Evolutionary conservation across 2,329 filamentous ascomycete genomes (phyloP), one percentile per base, ranked within the genome.

Genomic region (Sporothrix euskadiensis): DNA sequence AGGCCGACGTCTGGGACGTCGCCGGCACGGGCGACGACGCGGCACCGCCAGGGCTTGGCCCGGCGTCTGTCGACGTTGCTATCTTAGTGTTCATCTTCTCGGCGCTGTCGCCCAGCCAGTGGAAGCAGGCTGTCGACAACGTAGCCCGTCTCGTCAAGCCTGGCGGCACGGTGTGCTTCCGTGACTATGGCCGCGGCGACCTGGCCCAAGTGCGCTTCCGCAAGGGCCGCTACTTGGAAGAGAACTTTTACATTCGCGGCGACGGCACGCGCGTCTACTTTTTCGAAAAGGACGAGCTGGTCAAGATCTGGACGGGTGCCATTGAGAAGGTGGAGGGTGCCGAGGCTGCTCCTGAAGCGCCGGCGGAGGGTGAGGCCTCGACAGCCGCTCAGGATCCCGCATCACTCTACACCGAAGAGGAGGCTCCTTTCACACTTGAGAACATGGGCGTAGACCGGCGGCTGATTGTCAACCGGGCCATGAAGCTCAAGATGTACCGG

Each of bases 21-120:
- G 89, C 94, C 1, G 87, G 89, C 74, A 73, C 74, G 2, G 76
- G 71, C 47, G 76, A 76, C 22, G 86, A 90, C 59, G 85, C 86
- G 57, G 84, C 98, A 7, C 95, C 96, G 6, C 92, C 93, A 1
- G 92, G 90, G 1, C 83, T 99, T 19, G 85, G 84, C 69, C 91
- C 94, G 78, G 90, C 87, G n/a, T 92, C 89, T 74, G 94, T 98
- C 74, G 95, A 99, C 82, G 89, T 98, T 54, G 93, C 97, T 52
- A 86, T 99, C 71, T 90, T 99, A 87, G 94, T 99, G 75, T 99
- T 99, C 84, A 95, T 98, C 79, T 98, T 99, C 85, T 97, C 94
- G 22, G 96, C 96, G 1, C 85, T 99, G 65, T 90, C 92, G 47
- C 96, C 96, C 0, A 81, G 82, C 66, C 94, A 99, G 82, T 99